Evolutionary conservation across 1,139 yeast species (phyloP), one percentile per base, ranked within the genome.

Genomic region (Blastobotrys raffinosifermentans): DNA sequence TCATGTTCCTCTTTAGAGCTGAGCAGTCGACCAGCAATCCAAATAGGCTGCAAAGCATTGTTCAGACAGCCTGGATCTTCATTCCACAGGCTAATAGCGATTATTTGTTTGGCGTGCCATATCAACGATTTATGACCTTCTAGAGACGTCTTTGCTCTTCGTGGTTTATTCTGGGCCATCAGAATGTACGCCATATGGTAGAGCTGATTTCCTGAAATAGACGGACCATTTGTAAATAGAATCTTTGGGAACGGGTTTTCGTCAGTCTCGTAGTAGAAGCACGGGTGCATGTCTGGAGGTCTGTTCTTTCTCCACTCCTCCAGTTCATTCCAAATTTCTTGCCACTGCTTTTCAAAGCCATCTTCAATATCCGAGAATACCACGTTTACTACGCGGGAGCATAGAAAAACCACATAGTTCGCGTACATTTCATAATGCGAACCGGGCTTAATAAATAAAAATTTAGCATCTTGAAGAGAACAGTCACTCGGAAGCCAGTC

Each of bases 71-170:
- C 70, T 33, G 57, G 65, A 41, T 61, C 60, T 22, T 48, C 50
- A 41, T 66, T 66, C 29, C 62, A 55, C n/a, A 63, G 42, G 29
- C 65, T 57, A n/a, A 66, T 65, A 2, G 66, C 66, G 45, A 63
- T 57, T 2, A 64, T 58, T 34, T 60, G 60, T 39, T 64, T 66
- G 1, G 71, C 71, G 41, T 67, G 70, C 69, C 70, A 66, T 3
- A 61, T 54, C 19, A 63, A 57, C 1, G 65, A 55, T 32, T 51
- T 53, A 27, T 35, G 32, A 11, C 38, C 18, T 15, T n/a, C n/a
- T n/a, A 47, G 38, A 4, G 44, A 30, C 6, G 45, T 46, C 39
- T 57, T 61, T 40, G 47, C 49, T 8, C 49, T 37, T 22, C 65
- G 46, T n/a, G 71, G 69, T 38, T 65, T 66, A 38, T 64, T 63